Evolutionary conservation across 2,329 filamentous ascomycete species (phyloP), one percentile per base, ranked within the genome.

Genomic region (Fusarium hainanense): DNA sequence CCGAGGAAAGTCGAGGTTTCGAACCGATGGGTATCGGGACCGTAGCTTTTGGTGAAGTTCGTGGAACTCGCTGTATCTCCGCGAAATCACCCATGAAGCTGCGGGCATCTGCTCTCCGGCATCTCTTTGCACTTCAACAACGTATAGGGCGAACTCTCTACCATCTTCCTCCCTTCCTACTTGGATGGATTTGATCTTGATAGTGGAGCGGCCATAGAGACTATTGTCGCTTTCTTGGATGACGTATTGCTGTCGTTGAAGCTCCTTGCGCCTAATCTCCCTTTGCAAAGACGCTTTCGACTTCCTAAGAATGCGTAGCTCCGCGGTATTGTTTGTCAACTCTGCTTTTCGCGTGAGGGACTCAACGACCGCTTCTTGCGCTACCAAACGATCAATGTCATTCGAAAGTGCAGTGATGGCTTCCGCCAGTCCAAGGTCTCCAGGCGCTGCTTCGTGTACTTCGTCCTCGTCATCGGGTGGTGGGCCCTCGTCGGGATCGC

Each of bases 221-320:
- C 94, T 97, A 79, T 97, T 99, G 78, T 99, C 97, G 76, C 94
- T 98, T 80, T 99, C 96, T 80, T 99, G 96, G 10, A 98, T 90
- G 47, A 97, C 93, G 74, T 99, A 99, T 78, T 99, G 97, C 79
- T 97, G 96, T 54, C 94, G 88, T 78, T 99, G 96, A 76, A 99
- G 87, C 79, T 98, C 95, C 78, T 98, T 99, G 34, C 94, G 90
- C 59, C 93, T 89, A 57, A 98, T 94, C 79, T 99, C 96, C 70
- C 96, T 88, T 75, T 97, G 92, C 60, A 99, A 83, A 79, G 96
- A 99, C 32, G 94, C 91, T 79, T 96, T 97, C 1, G 94, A 98
- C 79, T 99, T 99, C 57, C 92, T 90, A 52, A 99, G 80, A 66
- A 99, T 98, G 34, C 96, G 88, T 54, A 99, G 79, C 79, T 99